Base-by-base conservation (phyloP, 768 basidiomycete genomes). In the Saitozyma sp. region DNA sequence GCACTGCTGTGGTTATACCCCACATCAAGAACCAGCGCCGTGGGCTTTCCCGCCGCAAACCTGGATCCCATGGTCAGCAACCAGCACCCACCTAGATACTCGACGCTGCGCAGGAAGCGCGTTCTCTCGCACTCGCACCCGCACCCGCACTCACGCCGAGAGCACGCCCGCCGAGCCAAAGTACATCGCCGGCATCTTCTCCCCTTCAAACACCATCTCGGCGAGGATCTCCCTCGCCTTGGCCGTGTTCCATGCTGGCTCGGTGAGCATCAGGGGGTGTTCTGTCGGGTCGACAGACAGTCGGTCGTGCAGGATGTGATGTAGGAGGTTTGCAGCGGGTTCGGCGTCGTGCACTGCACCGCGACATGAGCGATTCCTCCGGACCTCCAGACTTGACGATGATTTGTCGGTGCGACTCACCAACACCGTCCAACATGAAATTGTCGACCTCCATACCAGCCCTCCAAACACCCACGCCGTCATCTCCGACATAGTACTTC, bases 31-130 rank as follows among this genome's bases (percentile, higher is more conserved):
- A 99, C 91, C 52, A 98, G 83, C 2, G 96, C 94, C n/a, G 96
- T 93, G 1, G 93, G 94, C 76, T 92, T 94, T 38, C 96, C 96
- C 56, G 94, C 89, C 14, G 95, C 91, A 78, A 99, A 99, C 3
- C 94, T 97, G 46, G 29, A 29, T 29, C 29, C 29, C 29, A 7
- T n/a, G 14, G 56, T 54, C 39, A 62, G 39, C 55, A 11, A 46
- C 29, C 29, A 5, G 29, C 29, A 29, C 5, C 29, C 29, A 29
- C 29, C 29, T 29, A 29, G 29, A 29, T 29, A 29, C 29, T 29
- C 29, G 5, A 29, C 29, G 29, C 29, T 2, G 29, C 5, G 29
- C 29, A 29, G 29, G 29, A 5, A 29, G 29, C 29, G 39, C 17
- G 6, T 6, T 16, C 38, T 29, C 50, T 48, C 51, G 17, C 51